Base-by-base conservation (phyloP, 202 grass and related monocot genomes). In the Cymbopogon flexuosus region DNA sequence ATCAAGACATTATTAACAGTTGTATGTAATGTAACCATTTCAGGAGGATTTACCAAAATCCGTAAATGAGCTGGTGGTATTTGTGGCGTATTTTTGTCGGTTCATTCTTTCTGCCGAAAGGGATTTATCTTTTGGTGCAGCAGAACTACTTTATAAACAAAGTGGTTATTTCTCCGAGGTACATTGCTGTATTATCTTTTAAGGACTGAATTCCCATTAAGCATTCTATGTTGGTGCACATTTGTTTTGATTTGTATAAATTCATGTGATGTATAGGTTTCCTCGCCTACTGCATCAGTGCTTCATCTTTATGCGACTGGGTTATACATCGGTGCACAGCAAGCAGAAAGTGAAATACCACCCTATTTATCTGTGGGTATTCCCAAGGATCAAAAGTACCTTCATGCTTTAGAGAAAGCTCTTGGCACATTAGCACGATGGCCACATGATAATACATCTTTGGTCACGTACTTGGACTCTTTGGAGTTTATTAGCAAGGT, bases 401-500 rank as follows among this genome's bases (percentile, higher is more conserved):
- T 94, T 46, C 81, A 84, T 63, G 87, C 66, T 42, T 67, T 94
- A 65, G 79, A 68, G 22, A 59, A 37, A 80, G 70, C 79, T 79
- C 61, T 93, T 61, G 62, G 42, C 42, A 80, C 57, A 54, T 41
- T 92, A 54, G 77, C 88, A 79, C 72, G 2, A 41, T 31, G 81
- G 37, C 67, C 83, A 49, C 69, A 83, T 79, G 86, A 83, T 64
- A 58, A 65, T 75, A 49, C 79, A 51, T 93, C 80, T 52, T 77
- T 82, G 43, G 19, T 86, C 57, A 70, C 88, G 43, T 97, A 94
- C 72, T 42, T 97, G 51, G 92, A 94, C 80, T 83, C 92, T 10
- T 82, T 97, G 35, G 89, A 89, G 31, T 93, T 86, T 84, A 33
- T 89, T 27, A 88, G 95, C 79, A 88, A 93, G 90, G 68, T 90